A percentile compares a stretch with the other conserved stretches of the same genome.
Conservation (phyloP, 2,329 filamentous ascomycete species). For the Coniochaeta sp. region DNA sequence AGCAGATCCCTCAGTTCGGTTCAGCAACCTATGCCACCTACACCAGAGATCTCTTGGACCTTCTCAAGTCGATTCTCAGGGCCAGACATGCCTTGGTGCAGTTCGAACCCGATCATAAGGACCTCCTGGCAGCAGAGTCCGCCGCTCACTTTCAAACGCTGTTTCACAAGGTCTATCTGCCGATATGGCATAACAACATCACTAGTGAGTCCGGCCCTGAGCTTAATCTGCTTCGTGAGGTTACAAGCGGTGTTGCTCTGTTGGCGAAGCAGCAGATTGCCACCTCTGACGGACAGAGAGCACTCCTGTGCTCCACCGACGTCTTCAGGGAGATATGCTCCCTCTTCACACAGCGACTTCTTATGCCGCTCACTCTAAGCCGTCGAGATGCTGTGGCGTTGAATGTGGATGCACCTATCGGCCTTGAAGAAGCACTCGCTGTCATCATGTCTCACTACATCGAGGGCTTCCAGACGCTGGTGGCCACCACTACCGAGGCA, state of each 20-base stretch:
- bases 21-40: slow-evolving; percentile 41
- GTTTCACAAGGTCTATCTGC: slow-evolving; percentile 35
- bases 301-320: slow-evolving; percentile 25
- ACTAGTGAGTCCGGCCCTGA: slow-evolving; percentile 26
- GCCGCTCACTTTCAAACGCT: slow-evolving; percentile 29
- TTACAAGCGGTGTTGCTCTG: slow-evolving; percentile 37
- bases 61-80: slow-evolving; percentile 44
- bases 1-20: slow-evolving; percentile 43
- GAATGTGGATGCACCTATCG: slow-evolving; percentile 23
- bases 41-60: slow-evolving; percentile 41
- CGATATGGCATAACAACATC: slow-evolving; percentile 25
- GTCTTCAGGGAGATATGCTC: slow-evolving; percentile 31
- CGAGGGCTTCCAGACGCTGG: slow-evolving; percentile 25
- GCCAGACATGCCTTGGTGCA: slow-evolving; percentile 32
- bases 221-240: slow-evolving; percentile 33
- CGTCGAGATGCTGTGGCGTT: slow-evolving; percentile 7
- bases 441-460: slow-evolving; percentile 28
- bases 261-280: slow-evolving; percentile 33
- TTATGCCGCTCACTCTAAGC: slow-evolving; percentile 18
- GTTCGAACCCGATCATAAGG: slow-evolving; percentile 23
- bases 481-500: slow-evolving; percentile 15
- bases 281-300: slow-evolving; percentile 8
- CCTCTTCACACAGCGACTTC: slow-evolving; percentile 12
- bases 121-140: slow-evolving; percentile 28
- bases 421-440: slow-evolving; percentile 32